Base-by-base conservation (phyloP, 2,329 filamentous ascomycete genomes). In the Ascochyta fabae region DNA sequence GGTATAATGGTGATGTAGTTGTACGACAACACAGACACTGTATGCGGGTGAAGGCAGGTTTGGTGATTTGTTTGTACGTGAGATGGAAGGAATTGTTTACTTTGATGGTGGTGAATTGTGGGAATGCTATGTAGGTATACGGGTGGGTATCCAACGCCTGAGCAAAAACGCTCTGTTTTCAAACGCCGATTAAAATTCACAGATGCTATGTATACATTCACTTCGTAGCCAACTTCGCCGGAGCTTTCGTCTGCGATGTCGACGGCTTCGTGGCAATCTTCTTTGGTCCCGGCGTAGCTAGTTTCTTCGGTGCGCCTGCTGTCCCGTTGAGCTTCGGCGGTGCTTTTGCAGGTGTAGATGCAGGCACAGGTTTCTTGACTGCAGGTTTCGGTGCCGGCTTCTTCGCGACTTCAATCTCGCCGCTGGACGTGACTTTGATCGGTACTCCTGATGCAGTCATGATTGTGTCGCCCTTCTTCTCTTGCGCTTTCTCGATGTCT, bases 381-480 rank as follows among this genome's bases (percentile, higher is more conserved):
- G 46, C 36, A 33, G 56, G 26, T 15, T 48, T 50, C 7, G 38
- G 4, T 9, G 33, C 47, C 9, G 51, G 48, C 27, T 68, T 69
- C 36, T 66, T 54, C 13, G 57, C 58, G 2, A 69, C 59, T 7
- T 64, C 56, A 8, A 69, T 61, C 5, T 56, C 64, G 3, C 71
- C 67, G 38, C 66, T 66, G 8, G 67, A 60, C 2, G 62, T 71
- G 27, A 73, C 57, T 36, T 72, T 74, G 46, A 75, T 74, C 0
- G 71, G 71, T 27, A 75, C 57, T 0, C 72, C 72, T 7, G 64
- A 61, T 4, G 70, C 53, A 1, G 69, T 74, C 60, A 73, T 65
- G 13, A 70, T 42, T 0, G 63, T 70, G 2, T 52, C 40, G 0
- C 66, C 69, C 19, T 68, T 67, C 43, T 69, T 70, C 40, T 65